A percentile compares a stretch with the other conserved stretches of the same genome.
Conservation (phyloP, 257 asterid genomes). For the Plantago elongata region DNA sequence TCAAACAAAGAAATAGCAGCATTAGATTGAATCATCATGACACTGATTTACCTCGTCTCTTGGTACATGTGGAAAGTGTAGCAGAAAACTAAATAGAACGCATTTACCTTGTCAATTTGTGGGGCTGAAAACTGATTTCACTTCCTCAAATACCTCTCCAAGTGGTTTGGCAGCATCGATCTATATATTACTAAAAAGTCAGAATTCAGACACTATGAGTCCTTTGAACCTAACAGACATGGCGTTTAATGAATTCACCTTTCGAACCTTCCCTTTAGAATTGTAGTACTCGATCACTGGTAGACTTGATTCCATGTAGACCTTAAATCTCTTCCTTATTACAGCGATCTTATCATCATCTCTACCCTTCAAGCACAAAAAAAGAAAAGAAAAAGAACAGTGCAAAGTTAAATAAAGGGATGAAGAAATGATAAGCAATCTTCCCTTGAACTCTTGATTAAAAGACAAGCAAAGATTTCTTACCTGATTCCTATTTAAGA, state of each 20-base stretch:
- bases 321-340: constrained; percentile 50
- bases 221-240: not conserved
- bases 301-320: constrained; percentile 47
- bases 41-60: too few species aligned
- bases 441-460: constrained; percentile 4
- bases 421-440: not conserved
- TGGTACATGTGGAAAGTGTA: too few species aligned
- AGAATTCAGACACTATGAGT: not conserved
- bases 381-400: constrained; percentile 14
- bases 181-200: constrained; percentile 31
- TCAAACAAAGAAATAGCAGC: too few species aligned
- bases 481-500: constrained; percentile 54
- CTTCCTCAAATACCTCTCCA: constrained; percentile 75
- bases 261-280: constrained; percentile 70
- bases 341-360: constrained; percentile 58
- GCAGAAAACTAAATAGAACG: too few species aligned
- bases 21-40: not conserved
- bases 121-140: constrained; percentile 57
- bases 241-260: constrained; percentile 37
- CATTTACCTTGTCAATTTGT: constrained; percentile 40
- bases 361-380: constrained; percentile 39
- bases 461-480: constrained; percentile 16
- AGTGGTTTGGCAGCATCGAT: constrained; percentile 65
- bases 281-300: constrained; percentile 58
- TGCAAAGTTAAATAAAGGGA: not conserved